Percentiles rank a stretch among this genome's conserved stretches.
Conservation (phyloP, 768 basidiomycete species). For the Termitomyces sp. region DNA sequence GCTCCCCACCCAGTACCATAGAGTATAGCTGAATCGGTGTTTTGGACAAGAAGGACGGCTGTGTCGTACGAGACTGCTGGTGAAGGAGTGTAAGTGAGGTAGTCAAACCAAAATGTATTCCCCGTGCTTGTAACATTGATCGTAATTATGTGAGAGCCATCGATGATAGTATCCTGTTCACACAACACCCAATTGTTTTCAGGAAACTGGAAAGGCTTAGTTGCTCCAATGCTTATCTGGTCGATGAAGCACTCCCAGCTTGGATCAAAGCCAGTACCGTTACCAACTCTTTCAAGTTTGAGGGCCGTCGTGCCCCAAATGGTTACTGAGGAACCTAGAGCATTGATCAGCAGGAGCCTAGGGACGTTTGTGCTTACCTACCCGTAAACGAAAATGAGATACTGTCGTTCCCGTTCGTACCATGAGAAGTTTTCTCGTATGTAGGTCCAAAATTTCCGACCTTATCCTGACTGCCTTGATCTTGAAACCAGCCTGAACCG, state of each 20-base stretch:
- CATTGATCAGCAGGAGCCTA: not conserved
- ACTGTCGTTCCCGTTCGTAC: constrained; percentile 24
- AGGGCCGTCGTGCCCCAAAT: constrained; percentile 20
- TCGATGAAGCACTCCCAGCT: constrained; percentile 26
- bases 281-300: constrained; percentile 1
- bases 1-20: constrained; percentile 1
- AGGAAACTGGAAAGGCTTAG: constrained; percentile 3
- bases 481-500: constrained; percentile 26
- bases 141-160: constrained; percentile 21
- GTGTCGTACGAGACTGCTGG: not conserved
- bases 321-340: constrained; percentile 9
- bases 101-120: constrained; percentile 28
- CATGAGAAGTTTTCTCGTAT: constrained; percentile 27
- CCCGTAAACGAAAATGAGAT: constrained; percentile 27
- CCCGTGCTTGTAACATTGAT: constrained; percentile 17
- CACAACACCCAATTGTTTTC: constrained; percentile 22
- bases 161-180: constrained; percentile 5
- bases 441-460: constrained; percentile 29
- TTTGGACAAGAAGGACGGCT: constrained; percentile 5
- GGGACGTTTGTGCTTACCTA: not conserved
- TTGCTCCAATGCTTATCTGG: constrained; percentile 12
- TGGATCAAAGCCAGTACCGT: constrained; percentile 15
- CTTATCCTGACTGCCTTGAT: constrained; percentile 21
- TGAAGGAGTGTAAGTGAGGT: constrained; percentile 21
- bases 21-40: not conserved